Base-by-base conservation (phyloP, 768 basidiomycete genomes). In the Trametes gibbosa region DNA sequence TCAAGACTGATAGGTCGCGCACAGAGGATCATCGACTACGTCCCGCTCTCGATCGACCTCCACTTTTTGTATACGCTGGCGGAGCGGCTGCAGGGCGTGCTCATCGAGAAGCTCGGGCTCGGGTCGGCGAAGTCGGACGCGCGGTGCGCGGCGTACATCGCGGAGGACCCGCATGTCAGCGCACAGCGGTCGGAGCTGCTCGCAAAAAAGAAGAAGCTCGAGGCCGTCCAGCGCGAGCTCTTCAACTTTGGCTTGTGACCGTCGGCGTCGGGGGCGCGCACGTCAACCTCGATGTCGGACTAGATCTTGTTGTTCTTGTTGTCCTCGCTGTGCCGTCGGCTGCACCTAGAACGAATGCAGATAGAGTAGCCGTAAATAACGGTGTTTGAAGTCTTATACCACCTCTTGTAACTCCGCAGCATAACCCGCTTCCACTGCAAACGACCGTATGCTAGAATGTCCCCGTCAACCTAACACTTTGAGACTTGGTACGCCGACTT, bases 1-100 rank as follows among this genome's bases (percentile, higher is more conserved):
- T 32, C 32, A n/a, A 29, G 45, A 35, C 27, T 40, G 32, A 45
- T 23, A 29, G n/a, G 32, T 14, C 13, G 25, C 25, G 25, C n/a
- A 21, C 62, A 85, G 67, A 77, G 84, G 1, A 80, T 85, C 59
- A 74, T 74, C 2, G 86, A 88, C 66, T 80, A 77, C 47, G 67
- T 87, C 3, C 82, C 85, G 5, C 71, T 80, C 42, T 78, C 81
- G 3, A 81, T 87, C 55, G 84, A 87, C 61, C 65, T 76, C 41
- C 78, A 66, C 34, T 75, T 77, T 34, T 67, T 76, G 32, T 73
- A 70, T 50, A 68, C 68, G 1, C 58, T 77, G 25, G 67, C 68
- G 21, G 62, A 67, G 21, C 60, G 61, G 10, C 62, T 77, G 23
- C 76, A 75, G 63, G 47, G 65, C 3, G 70, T 69, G 29, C 64